Evolutionary conservation across 106 monocot species (phyloP).

Genomic region (Chionographis japonica): DNA sequence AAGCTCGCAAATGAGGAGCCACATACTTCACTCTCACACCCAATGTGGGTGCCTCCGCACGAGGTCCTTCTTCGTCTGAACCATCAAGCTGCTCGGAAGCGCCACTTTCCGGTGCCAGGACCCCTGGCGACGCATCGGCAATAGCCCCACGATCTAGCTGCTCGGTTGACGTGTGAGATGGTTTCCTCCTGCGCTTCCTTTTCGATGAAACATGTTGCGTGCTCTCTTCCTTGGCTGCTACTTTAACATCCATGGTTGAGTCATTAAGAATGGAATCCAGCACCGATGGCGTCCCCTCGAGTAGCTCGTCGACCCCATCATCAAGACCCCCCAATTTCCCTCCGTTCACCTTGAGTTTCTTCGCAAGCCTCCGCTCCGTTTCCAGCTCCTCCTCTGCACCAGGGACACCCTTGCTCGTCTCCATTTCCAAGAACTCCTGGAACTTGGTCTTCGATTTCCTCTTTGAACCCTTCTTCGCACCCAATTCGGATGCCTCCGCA

Average conservation of each 20-base stretch:
- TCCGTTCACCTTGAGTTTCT: conserved; percentile 74
- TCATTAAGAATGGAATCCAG: conserved; percentile 15
- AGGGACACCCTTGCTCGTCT: conserved; percentile 18
- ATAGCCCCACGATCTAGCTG: conserved; percentile 4
- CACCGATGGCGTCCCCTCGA: conserved; percentile 44
- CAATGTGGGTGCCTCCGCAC: neutral
- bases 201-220: neutral
- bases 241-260: neutral
- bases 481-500: no score
- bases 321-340: conserved; percentile 42
- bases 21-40: conserved; percentile 44
- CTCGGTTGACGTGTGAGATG: conserved; percentile 11
- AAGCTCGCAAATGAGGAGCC: conserved; percentile 54
- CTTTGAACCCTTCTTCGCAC: conserved; percentile 10
- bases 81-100: neutral
- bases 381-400: conserved; percentile 49
- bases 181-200: conserved; percentile 32
- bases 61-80: conserved; percentile 13
- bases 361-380: conserved; percentile 58
- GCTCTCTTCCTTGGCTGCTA: conserved; percentile 4
- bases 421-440: conserved; percentile 73
- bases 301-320: conserved; percentile 56
- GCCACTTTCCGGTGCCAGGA: neutral
- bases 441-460: conserved; percentile 61
- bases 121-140: neutral